These are phyloP conservation scores for Chlorella sp. DNA, from an alignment of 139 green algal species.

Conservation along the genomic window DNA sequence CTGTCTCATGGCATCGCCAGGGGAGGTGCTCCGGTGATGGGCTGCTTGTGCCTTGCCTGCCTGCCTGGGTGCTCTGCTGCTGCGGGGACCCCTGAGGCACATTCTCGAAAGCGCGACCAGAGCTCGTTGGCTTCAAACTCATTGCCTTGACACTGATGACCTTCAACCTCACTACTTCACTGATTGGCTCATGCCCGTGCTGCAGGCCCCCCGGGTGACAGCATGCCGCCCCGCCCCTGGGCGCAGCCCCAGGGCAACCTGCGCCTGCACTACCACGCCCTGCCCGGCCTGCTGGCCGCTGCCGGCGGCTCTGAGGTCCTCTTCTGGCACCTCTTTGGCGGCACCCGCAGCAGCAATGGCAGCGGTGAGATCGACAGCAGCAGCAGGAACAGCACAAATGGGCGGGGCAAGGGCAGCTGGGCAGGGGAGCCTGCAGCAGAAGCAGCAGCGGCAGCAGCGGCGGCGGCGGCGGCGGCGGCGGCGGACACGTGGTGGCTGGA, in stretches of 20 bases:
- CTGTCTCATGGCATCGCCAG: too few relatives aligned
- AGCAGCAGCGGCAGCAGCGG: not conserved
- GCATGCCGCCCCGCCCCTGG: conserved; percentile 19
- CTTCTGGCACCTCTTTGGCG: conserved; percentile 54
- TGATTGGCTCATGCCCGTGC: not conserved
- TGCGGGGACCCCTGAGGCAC: too few relatives aligned
- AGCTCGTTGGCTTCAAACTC: too few relatives aligned
- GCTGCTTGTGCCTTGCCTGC: not conserved
- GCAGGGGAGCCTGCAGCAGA: conserved; percentile 18
- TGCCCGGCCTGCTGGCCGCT: conserved; percentile 37
- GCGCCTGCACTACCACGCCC: conserved; percentile 34
- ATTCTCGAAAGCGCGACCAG: too few relatives aligned
- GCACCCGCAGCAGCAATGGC: not conserved
- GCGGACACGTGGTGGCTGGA: conserved; percentile 93
- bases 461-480: not conserved
- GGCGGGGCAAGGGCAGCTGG: conserved; percentile 17
- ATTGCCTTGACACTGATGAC: too few relatives aligned
- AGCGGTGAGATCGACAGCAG: not conserved
- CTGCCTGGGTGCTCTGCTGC: too few relatives aligned
- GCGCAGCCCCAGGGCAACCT: not conserved
- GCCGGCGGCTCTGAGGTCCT: conserved; percentile 37
- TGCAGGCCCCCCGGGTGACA: conserved; percentile 11
- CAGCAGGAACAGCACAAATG: too few relatives aligned
- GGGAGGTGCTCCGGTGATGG: too few relatives aligned
- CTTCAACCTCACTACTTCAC: too few relatives aligned